Base-by-base conservation (phyloP, 805 yeast species). In the Maudiozyma serrabonitensis region DNA sequence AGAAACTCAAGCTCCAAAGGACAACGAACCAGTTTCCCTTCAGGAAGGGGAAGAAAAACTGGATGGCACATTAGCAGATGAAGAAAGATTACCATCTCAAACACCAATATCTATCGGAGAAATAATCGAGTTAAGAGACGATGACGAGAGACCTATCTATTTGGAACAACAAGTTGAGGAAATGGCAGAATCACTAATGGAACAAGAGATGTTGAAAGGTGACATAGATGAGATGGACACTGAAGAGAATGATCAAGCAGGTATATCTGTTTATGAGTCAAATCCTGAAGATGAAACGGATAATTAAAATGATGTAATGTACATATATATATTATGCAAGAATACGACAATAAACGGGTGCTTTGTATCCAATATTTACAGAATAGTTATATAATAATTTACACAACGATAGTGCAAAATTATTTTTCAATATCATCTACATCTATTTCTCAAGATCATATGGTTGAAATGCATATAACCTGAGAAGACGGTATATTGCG, bases 91-190 rank as follows among this genome's bases (percentile, higher is more conserved):
- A 41, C 18, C n/a, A 13, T 15, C n/a, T 6, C 15, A 26, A 16
- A 42, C 45, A 13, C 45, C 45, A 9, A 8, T 41, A 13, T 50
- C 54, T 23, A 43, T 41, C 8, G 45, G 28, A 21, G 50, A 43
- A 35, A 45, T 41, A 37, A 42, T 56, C 11, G 43, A 44, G 16
- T 45, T 53, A 2, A 48, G 56, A 43, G 55, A 56, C 28, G 54
- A 53, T 37, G 32, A 47, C 37, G 59, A 45, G 6, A 11, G 8
- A 2, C 39, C 53, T 12, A 53, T 50, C 18, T 16, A 48, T 11
- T 13, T 53, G 34, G 60, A 57, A 37, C 52, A 50, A 37, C 43
- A 48, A 13, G 19, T 56, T 19, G 61, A 57, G 44, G 52, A 49
- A 2, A 40, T 47, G 25, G 46, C 48, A 4, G 59, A 55, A 45